These are phyloP conservation scores for Sclerotinia nivalis DNA, from an alignment of 2,329 filamentous ascomycete genomes.

Conservation along the genomic window DNA sequence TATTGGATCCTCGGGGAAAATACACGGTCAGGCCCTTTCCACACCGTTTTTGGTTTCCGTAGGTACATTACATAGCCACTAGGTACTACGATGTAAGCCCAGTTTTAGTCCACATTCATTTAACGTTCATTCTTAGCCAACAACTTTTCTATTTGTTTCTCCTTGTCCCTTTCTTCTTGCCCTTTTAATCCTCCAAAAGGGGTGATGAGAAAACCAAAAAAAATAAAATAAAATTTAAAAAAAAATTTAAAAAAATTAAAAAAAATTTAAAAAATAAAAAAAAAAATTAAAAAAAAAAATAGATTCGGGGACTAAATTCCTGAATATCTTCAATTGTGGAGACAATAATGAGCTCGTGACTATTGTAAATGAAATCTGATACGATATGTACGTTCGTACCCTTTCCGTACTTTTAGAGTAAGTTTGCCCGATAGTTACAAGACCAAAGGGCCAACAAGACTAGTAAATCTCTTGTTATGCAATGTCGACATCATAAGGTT, in stretches of 20 bases:
- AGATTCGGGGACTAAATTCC: not conserved
- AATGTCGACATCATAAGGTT: not conserved
- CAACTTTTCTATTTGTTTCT: not conserved
- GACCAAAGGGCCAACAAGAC: not conserved
- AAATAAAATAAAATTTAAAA: too few species aligned
- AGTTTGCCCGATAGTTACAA: not conserved
- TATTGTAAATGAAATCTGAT: not conserved
- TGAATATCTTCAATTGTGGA: not conserved
- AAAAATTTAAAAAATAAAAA: not conserved
- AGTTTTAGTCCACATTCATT: not conserved
- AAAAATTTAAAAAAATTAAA: too few species aligned
- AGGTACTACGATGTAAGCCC: not conserved
- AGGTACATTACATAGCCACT: too few species aligned
- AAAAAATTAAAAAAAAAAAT: not conserved
- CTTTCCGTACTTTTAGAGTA: not conserved
- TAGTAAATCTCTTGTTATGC: not conserved
- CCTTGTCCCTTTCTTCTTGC: too few species aligned
- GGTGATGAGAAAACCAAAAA: not conserved
- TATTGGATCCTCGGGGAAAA: constrained; percentile 20
- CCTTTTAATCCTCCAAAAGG: too few species aligned
- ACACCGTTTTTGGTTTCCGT: constrained; percentile 7
- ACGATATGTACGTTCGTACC: not conserved
- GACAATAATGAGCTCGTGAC: constrained; percentile 6
- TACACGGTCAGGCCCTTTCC: constrained; percentile 5
- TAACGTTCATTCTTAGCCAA: not conserved